Evolutionary conservation across 768 basidiomycete genomes (phyloP), one percentile per base, ranked within the genome.

Genomic region (Phaeolepiota aurea): DNA sequence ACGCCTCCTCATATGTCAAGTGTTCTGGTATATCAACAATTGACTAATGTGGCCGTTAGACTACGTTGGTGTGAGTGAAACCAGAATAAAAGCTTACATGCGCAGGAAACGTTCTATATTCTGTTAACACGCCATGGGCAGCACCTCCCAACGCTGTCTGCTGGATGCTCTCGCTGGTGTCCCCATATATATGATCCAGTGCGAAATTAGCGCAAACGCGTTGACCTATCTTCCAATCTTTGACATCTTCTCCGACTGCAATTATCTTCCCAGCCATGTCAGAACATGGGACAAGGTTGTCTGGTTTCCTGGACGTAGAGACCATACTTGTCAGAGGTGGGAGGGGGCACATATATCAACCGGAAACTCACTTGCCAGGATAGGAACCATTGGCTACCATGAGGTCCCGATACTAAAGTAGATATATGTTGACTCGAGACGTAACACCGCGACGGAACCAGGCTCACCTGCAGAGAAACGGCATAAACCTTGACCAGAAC

Each of bases 1-100:
- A 75, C 0, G 72, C 82, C 52, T 86, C 76, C 45, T 77, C 74
- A 47, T 74, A 79, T 2, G 68, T 71, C 14, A 83, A 64, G 52
- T 80, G 71, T 13, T 68, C 55, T 0, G 83, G 76, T 44, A 80
- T 62, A 28, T 51, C 46, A 21, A 82, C 68, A 25, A 82, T 57
- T 0, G 66, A 63, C 73, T 75, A n/a, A n/a, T n/a, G n/a, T n/a
- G n/a, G n/a, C n/a, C n/a, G n/a, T n/a, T n/a, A n/a, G n/a, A n/a
- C n/a, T n/a, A n/a, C n/a, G n/a, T n/a, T n/a, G n/a, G n/a, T n/a
- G n/a, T n/a, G n/a, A n/a, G n/a, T n/a, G n/a, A n/a, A n/a, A n/a
- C n/a, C 13, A n/a, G 10, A 36, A 30, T 21, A 20, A 1, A 18
- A 15, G 40, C 53, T 14, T 42, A 54, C 56, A 28, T 55, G 49